These are phyloP conservation scores for Sicyos edulis DNA, from an alignment of 306 rosid genomes.

Conservation along the genomic window DNA sequence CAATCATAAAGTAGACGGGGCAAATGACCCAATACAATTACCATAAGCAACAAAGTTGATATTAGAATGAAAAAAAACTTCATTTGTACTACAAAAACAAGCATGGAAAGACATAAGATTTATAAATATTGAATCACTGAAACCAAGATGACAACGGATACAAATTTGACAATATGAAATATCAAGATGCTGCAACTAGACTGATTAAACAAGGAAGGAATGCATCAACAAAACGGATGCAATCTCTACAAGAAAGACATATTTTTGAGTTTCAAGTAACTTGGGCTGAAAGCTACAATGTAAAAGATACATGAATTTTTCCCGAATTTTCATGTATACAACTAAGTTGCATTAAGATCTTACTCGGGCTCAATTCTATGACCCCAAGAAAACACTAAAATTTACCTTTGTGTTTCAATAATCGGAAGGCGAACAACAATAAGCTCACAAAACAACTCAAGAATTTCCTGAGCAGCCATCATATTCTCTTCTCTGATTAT, in stretches of 20 bases:
- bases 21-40: background rate
- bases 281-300: background rate
- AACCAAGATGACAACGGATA: too few relatives aligned
- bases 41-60: constrained; percentile 8
- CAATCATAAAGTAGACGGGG: background rate
- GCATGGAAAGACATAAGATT: background rate
- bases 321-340: too few relatives aligned
- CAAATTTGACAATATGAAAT: too few relatives aligned
- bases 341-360: constrained; percentile 10
- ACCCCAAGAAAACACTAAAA: background rate
- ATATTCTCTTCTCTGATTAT: constrained; percentile 91
- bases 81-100: constrained; percentile 4
- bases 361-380: background rate
- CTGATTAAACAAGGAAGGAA: too few relatives aligned
- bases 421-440: constrained; percentile 82
- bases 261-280: constrained; percentile 3
- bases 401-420: constrained; percentile 75
- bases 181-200: too few relatives aligned
- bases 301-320: background rate
- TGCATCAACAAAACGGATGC: too few relatives aligned
- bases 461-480: constrained; percentile 96
- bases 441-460: constrained; percentile 82
- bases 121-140: too few relatives aligned
- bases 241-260: background rate
- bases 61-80: background rate